Percentiles rank a stretch among this genome's conserved stretches.
phyloP scores from a whole-genome alignment of 805 yeast genomes.

The Tetrapisispora nanseiensis region DNA sequence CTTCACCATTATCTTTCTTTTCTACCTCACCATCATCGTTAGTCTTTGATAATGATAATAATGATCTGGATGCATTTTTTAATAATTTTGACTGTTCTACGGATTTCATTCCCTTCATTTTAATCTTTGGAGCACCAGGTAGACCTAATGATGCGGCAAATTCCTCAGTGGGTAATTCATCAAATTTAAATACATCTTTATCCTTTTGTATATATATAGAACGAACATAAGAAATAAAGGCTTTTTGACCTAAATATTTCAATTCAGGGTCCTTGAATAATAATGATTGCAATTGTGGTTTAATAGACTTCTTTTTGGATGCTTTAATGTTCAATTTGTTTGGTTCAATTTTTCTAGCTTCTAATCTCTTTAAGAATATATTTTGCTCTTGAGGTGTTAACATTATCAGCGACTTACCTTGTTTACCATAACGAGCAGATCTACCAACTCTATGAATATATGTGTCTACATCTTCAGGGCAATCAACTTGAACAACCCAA shows the following conservation, averaged over 20 bases:
- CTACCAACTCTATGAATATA: constrained; percentile 89
- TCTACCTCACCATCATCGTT: constrained; percentile 54
- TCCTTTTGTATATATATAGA: constrained; percentile 82
- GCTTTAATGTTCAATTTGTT: constrained; percentile 66
- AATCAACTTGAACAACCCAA: constrained; percentile 90
- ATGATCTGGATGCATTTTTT: constrained; percentile 73
- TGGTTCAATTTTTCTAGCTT: constrained; percentile 55
- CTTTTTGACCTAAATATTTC: constrained; percentile 90
- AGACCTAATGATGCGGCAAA: constrained; percentile 84
- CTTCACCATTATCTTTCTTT: constrained; percentile 25
- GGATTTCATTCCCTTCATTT: constrained; percentile 44
- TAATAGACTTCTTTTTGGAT: constrained; percentile 60
- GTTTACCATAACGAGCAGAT: constrained; percentile 77
- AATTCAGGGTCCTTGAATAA: constrained; percentile 87
- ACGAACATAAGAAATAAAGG: constrained; percentile 83
- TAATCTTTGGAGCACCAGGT: constrained; percentile 93
- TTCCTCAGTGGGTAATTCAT: constrained; percentile 67
- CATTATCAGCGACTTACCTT: constrained; percentile 75
- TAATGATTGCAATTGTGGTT: constrained; percentile 76
- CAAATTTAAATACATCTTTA: constrained; percentile 73
- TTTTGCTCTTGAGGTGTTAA: constrained; percentile 76
- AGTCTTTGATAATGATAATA: constrained; percentile 45
- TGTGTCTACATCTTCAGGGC: constrained; percentile 84
- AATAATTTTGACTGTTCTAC: constrained; percentile 47
- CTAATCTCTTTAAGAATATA: constrained; percentile 57